Evolutionary conservation across 1,139 yeast genomes (phyloP), one percentile per base, ranked within the genome.

Genomic region (Saccharomycopsis crataegensis): DNA sequence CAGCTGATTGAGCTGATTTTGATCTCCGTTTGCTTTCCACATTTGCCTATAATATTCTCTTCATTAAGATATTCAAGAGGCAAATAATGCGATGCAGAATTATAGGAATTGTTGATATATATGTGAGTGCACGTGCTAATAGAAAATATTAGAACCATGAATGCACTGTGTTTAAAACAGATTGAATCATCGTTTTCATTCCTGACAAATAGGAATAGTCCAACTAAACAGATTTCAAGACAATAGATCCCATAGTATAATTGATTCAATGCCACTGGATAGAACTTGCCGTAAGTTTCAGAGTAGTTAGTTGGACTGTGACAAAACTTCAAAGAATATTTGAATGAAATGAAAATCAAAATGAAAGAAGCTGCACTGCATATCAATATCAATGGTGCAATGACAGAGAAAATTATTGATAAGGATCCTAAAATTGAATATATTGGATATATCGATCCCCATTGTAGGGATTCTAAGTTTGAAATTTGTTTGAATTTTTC

Each of bases 391-490:
- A 88, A 61, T 1, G 97, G 97, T 0, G 96, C 82, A 8, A 90
- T 79, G 5, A 88, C 78, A 6, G 89, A 77, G 62, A 87, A 89
- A 0, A 86, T 81, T 37, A 90, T 67, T 0, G 93, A 88, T 56
- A 90, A 87, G 8, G 88, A 79, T 0, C 85, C 91, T 60, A 86
- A 75, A 5, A 86, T 83, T 1, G 96, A 81, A 60, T 83, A 83
- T 0, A 81, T 74, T 0, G 96, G 91, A 62, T 85, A 89, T 0
- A 78, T 67, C 0, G 91, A 76, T 0, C 96, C 96, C 95, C 95
- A 88, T 57, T 76, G 73, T 33, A 83, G 72, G 17, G 67, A 63
- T 7, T 77, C 72, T 16, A 78, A 66, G 1, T 60, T 67, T 1
- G 77, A 72, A n/a, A 76, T 58, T 54, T 85, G 68, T 7, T 63